phyloP scores from a whole-genome alignment of 2,329 filamentous ascomycete genomes.

The Exophiala spinifera region DNA sequence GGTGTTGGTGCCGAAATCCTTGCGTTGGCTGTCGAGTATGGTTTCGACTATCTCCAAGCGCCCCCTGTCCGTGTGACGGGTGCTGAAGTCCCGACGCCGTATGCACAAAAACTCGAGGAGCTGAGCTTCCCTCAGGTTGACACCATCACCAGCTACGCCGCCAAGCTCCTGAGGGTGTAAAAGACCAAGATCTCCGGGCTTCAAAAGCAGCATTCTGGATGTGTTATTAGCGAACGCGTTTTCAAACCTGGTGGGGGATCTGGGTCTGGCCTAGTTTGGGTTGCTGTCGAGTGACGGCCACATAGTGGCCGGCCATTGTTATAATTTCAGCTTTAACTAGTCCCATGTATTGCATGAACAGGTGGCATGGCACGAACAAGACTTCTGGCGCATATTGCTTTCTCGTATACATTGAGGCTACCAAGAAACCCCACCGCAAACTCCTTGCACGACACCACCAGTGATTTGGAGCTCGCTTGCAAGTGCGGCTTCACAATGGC shows the following conservation, averaged over 20 bases:
- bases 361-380: neutral
- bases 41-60: conserved; percentile 93
- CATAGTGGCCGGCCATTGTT: conserved; percentile 8
- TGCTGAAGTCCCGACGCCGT: conserved; percentile 95
- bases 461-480: neutral
- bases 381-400: neutral
- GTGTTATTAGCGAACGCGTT: conserved; percentile 27
- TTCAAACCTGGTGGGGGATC: conserved; percentile 11
- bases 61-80: conserved; percentile 92
- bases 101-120: conserved; percentile 87
- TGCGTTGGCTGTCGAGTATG: conserved; percentile 94
- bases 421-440: too few relatives aligned
- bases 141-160: conserved; percentile 81
- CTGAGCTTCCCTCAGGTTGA: conserved; percentile 91
- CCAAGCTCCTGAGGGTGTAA: conserved; percentile 82
- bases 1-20: conserved; percentile 91
- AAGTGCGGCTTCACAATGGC: too few relatives aligned
- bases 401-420: too few relatives aligned
- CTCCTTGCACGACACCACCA: neutral
- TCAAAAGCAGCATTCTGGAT: conserved; percentile 19
- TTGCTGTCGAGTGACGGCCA: conserved; percentile 15
- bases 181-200: conserved; percentile 10
- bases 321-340: conserved; percentile 14
- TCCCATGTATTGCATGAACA: conserved; percentile 6
- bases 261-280: conserved; percentile 12